phyloP scores from a whole-genome alignment of 371 early-diverging fungal species.

The Smittium mucronatum region DNA sequence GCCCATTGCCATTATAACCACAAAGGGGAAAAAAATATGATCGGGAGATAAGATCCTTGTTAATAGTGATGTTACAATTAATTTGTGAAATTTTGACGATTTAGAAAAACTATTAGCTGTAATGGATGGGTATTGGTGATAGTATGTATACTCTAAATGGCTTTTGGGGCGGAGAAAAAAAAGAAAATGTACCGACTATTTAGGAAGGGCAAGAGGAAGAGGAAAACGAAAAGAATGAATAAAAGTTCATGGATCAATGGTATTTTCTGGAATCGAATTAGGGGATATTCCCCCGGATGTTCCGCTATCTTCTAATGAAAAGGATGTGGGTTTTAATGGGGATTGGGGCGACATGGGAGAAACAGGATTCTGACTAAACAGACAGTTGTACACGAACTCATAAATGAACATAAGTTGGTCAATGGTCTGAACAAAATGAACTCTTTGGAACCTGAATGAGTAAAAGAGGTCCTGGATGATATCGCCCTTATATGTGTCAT shows the following conservation, averaged over 20 bases:
- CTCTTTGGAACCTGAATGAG: conserved; percentile 23
- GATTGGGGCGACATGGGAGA: neutral
- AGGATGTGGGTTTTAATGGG: neutral
- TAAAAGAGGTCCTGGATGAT: conserved; percentile 21
- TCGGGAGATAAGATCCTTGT: too few relatives aligned
- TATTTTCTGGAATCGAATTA: neutral
- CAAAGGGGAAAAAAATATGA: too few relatives aligned
- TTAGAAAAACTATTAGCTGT: too few relatives aligned
- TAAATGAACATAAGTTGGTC: conserved; percentile 26
- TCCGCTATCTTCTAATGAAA: neutral
- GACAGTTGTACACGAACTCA: conserved; percentile 14
- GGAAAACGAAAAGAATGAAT: neutral
- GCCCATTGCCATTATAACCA: too few relatives aligned
- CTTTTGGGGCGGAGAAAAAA: too few relatives aligned
- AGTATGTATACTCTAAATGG: too few relatives aligned
- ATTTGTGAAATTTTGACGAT: too few relatives aligned
- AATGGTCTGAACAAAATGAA: conserved; percentile 26
- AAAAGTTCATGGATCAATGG: neutral
- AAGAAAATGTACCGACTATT: too few relatives aligned
- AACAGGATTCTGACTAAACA: neutral
- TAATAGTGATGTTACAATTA: too few relatives aligned
- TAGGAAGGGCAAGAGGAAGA: neutral
- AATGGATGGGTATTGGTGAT: too few relatives aligned
- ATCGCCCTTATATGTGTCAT: conserved; percentile 25
- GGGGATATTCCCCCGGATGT: neutral